Evolutionary conservation across 108 stramenopile species (phyloP).

Genomic region (Aurantiochytrium sp.): DNA sequence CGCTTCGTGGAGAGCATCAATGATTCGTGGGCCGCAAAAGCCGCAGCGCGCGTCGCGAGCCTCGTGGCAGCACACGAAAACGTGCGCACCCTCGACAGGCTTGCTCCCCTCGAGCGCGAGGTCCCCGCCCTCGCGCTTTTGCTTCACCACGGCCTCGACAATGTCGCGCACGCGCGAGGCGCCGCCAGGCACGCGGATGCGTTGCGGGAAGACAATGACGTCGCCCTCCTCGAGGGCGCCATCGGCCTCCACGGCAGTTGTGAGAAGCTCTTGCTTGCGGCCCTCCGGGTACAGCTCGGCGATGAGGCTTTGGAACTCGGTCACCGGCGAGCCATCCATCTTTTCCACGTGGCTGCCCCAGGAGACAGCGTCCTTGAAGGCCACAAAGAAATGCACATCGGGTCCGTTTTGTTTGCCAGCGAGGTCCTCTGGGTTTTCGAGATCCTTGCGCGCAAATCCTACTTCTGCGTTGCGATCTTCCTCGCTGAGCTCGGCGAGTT

Average conservation of each 20-base stretch:
- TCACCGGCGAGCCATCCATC: not conserved
- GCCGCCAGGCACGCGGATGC: not conserved
- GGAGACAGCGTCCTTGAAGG: not conserved
- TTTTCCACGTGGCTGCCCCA: not conserved
- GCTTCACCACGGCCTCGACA: not conserved
- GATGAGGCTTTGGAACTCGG: not conserved
- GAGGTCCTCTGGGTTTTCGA: not conserved
- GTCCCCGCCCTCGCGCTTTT: not conserved
- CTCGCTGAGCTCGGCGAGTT: not conserved
- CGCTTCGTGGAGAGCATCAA: not conserved
- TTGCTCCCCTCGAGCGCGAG: not conserved
- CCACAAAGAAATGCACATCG: not conserved
- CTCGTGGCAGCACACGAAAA: slow-evolving; percentile 2
- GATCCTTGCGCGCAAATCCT: not conserved
- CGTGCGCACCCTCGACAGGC: not conserved
- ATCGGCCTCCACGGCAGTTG: not conserved
- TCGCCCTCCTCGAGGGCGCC: not conserved
- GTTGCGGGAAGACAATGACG: not conserved
- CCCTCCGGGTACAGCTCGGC: not conserved
- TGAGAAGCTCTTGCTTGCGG: not conserved
- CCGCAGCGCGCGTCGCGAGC: slow-evolving; percentile 6
- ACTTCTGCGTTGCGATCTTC: not conserved
- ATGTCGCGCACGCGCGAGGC: not conserved
- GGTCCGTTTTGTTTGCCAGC: not conserved
- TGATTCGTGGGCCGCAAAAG: not conserved